Evolutionary conservation across 768 basidiomycete species (phyloP), one percentile per base, ranked within the genome.

Genomic region (Naganishia randhawae): DNA sequence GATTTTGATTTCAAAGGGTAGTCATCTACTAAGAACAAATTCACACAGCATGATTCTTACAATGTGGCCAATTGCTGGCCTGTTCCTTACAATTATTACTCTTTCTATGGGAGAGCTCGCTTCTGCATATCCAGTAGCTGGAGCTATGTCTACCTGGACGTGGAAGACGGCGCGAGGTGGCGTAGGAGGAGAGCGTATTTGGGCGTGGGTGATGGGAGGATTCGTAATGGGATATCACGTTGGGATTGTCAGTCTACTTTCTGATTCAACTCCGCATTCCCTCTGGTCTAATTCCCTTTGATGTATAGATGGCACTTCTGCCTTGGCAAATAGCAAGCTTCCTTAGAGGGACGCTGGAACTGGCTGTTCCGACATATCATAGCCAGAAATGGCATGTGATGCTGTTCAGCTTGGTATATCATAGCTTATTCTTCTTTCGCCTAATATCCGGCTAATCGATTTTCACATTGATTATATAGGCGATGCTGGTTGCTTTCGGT

Each of bases 61-160:
- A 53, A 75, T 75, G 53, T 80, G 78, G 78, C 77, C 76, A 2
- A 29, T 78, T 5, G 76, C 76, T 9, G 77, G 75, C 13, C 65
- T 71, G 48, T 70, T 76, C 54, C 27, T 68, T 5, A 53, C 63
- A 0, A 72, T 71, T 64, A 74, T 80, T 35, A 76, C 75, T 11
- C 64, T 76, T 19, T 72, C 76, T 0, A 66, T 80, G 37, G 71
- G 74, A 9, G 78, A 80, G 66, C 55, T 80, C 7, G 77, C 77
- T 13, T 77, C 76, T 9, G 76, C 76, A 0, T 80, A 77, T 54
- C 78, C 78, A 9, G 77, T 80, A 2, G 72, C 77, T 17, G 78
- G 78, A 0, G 78, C 77, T 8, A 78, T 80, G 77, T 71, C 77
- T 0, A 74, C 73, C 8, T 80, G 78, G 78, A 73, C 77, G 7